These are phyloP conservation scores for Picochlorum sp. DNA, from an alignment of 139 green algal genomes.

Conservation along the genomic window DNA sequence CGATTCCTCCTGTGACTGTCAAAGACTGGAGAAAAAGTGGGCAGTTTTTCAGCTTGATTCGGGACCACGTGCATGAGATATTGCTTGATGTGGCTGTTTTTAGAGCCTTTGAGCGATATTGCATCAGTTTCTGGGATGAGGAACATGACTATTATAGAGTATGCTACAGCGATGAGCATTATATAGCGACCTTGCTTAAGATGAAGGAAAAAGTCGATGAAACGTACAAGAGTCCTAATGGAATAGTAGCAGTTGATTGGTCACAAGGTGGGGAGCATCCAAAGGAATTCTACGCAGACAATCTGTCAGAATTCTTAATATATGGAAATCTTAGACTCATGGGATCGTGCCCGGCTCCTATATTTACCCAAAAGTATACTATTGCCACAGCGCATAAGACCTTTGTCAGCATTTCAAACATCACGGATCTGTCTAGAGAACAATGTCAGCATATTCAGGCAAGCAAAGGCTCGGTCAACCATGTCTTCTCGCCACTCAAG, in stretches of 20 bases:
- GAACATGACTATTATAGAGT: constrained; percentile 9
- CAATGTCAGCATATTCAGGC: no score
- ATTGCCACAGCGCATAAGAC: no score
- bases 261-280: constrained; percentile 1
- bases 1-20: not conserved
- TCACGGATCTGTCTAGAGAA: no score
- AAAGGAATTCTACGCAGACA: not conserved
- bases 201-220: not conserved
- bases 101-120: constrained; percentile 17
- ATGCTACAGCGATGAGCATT: constrained; percentile 23
- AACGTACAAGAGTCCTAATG: constrained; percentile 3
- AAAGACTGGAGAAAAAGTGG: constrained; percentile 17
- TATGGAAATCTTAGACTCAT: not conserved
- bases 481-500: not conserved
- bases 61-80: constrained; percentile 12
- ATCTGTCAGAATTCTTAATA: not conserved
- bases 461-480: no score
- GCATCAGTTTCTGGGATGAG: constrained; percentile 1
- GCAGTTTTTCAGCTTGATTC: constrained; percentile 19
- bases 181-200: constrained; percentile 17
- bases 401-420: no score
- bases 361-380: no score
- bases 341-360: not conserved
- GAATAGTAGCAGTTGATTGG: constrained; percentile 8
- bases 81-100: constrained; percentile 14